These are phyloP conservation scores for Ascochyta pisi DNA, from an alignment of 2,329 filamentous ascomycete genomes.

Conservation along the genomic window DNA sequence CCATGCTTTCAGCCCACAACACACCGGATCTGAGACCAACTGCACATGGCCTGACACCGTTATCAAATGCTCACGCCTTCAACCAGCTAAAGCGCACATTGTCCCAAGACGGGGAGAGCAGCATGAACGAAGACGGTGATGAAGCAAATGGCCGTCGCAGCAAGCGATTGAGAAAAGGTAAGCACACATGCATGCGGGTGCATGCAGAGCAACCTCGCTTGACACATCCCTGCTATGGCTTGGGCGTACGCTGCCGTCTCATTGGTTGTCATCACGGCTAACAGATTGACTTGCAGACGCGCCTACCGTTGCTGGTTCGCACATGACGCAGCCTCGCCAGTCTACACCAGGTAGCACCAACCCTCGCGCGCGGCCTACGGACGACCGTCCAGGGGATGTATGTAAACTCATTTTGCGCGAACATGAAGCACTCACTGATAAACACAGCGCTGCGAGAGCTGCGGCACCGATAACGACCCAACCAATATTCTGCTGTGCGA, in stretches of 20 bases:
- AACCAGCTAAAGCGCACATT: constrained; percentile 79
- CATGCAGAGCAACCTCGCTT: constrained; percentile 22
- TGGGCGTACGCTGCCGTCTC: constrained; percentile 3
- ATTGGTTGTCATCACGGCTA: constrained; percentile 36
- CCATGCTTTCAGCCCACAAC: constrained; percentile 68
- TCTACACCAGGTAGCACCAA: constrained; percentile 70
- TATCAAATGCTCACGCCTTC: constrained; percentile 58
- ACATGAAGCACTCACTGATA: constrained; percentile 35
- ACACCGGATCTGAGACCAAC: constrained; percentile 70
- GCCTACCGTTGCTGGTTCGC: constrained; percentile 91
- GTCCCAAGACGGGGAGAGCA: constrained; percentile 60
- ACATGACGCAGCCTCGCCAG: constrained; percentile 93
- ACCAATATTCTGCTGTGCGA: constrained; percentile 81
- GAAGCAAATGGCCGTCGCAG: constrained; percentile 70
- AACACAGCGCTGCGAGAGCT: constrained; percentile 79
- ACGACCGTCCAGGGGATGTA: constrained; percentile 66
- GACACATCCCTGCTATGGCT: constrained; percentile 9
- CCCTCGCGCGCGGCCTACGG: constrained; percentile 60
- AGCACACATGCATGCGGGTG: constrained; percentile 37
- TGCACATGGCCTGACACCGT: constrained; percentile 52
- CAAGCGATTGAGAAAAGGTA: constrained; percentile 90
- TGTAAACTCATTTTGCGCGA: constrained; percentile 19
- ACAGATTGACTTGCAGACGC: constrained; percentile 52
- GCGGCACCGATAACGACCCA: constrained; percentile 77
- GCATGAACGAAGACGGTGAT: constrained; percentile 63